Percentiles rank a stretch among this genome's conserved stretches.
Conservation (phyloP, 345 rosid species). For the Ceriops zippeliana region DNA sequence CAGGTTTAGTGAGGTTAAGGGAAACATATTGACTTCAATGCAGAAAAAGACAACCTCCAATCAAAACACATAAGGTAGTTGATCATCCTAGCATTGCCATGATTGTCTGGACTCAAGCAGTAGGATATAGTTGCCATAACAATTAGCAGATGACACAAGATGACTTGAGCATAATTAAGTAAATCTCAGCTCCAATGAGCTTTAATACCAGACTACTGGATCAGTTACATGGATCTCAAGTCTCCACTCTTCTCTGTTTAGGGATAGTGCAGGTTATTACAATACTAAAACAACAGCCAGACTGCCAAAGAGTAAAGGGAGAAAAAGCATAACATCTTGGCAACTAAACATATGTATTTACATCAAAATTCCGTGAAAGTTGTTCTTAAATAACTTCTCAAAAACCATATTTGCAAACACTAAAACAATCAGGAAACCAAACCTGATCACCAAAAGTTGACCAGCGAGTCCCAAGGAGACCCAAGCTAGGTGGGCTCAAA, state of each 20-base stretch:
- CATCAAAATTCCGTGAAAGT: neutral
- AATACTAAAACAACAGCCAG: too few relatives aligned
- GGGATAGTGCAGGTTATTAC: too few relatives aligned
- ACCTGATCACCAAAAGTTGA: constrained; percentile 85
- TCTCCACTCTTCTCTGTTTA: too few relatives aligned
- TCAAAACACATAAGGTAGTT: neutral
- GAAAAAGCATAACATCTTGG: too few relatives aligned
- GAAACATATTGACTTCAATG: too few relatives aligned
- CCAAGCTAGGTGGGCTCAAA: constrained; percentile 67
- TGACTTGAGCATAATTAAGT: neutral
- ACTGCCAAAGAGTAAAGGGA: too few relatives aligned
- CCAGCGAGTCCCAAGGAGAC: constrained; percentile 82
- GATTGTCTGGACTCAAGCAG: neutral
- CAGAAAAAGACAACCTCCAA: too few relatives aligned
- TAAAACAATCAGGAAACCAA: constrained; percentile 17
- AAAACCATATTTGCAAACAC: neutral
- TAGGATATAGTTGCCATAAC: neutral
- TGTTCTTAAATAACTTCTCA: neutral
- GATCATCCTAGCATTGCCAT: neutral
- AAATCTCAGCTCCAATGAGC: too few relatives aligned
- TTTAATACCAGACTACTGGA: too few relatives aligned
- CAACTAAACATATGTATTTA: neutral
- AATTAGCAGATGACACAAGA: neutral
- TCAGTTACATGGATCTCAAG: too few relatives aligned
- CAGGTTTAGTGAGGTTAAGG: too few relatives aligned